Percentiles rank a stretch among this genome's conserved stretches.
phyloP scores from a whole-genome alignment of 2,329 filamentous ascomycete species.

The Cercospora sp. region DNA sequence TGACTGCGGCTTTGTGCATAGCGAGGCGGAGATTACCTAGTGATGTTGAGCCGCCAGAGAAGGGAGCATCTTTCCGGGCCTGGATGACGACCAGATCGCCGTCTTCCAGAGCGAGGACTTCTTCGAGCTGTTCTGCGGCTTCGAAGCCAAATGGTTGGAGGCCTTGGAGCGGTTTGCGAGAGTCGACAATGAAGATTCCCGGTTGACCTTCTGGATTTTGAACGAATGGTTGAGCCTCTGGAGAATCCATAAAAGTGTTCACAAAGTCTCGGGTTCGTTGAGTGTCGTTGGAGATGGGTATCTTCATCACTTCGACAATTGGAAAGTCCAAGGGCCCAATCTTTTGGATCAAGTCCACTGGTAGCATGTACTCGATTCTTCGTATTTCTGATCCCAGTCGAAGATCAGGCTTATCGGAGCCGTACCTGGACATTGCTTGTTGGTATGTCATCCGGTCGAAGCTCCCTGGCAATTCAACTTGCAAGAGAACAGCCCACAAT shows the following conservation, averaged over 20 bases:
- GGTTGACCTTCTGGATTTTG: constrained; percentile 76
- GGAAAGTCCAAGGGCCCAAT: constrained; percentile 70
- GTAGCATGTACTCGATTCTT: constrained; percentile 63
- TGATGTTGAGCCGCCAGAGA: constrained; percentile 70
- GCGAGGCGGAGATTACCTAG: constrained; percentile 72
- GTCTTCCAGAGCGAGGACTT: constrained; percentile 57
- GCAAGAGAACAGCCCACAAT: constrained; percentile 57
- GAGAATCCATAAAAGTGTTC: constrained; percentile 67
- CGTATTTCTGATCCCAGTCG: constrained; percentile 68
- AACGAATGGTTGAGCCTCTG: constrained; percentile 59
- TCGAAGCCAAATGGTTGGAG: constrained; percentile 77
- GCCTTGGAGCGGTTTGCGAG: constrained; percentile 71
- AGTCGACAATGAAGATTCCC: constrained; percentile 74
- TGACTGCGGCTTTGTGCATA: constrained; percentile 68
- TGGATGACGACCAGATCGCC: constrained; percentile 83
- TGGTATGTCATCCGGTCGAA: constrained; percentile 70
- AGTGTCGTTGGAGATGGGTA: constrained; percentile 59
- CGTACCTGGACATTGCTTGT: constrained; percentile 75
- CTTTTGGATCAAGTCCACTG: constrained; percentile 68
- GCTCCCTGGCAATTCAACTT: constrained; percentile 44
- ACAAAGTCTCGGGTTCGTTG: constrained; percentile 63
- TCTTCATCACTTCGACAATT: constrained; percentile 71
- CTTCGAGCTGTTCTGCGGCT: constrained; percentile 60
- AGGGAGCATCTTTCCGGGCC: constrained; percentile 66
- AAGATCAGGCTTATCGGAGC: constrained; percentile 89